Evolutionary conservation across 1,284 basidiomycete genomes (phyloP), one percentile per base, ranked within the genome.

Genomic region (Mycocalia duriaeana): DNA sequence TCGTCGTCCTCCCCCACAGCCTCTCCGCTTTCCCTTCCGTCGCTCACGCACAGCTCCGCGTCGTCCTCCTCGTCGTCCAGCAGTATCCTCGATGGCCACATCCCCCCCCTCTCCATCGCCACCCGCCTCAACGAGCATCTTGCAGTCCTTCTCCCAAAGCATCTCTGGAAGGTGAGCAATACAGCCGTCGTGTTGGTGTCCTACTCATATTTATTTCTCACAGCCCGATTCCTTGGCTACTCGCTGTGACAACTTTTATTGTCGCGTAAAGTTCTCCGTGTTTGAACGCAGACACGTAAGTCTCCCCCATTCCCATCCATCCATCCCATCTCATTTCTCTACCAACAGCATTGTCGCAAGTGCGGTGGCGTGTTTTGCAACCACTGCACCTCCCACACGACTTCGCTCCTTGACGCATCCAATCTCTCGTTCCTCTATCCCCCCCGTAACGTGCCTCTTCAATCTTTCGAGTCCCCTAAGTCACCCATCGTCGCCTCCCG

Each of bases 91-190:
- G 48, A 54, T 42, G 42, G 40, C 47, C 46, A 48, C 38, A 49
- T 26, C 46, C 50, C 44, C 41, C 48, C 36, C 44, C 42, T 34
- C 47, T 42, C 47, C 38, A 46, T 44, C 26, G 36, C 47, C 37
- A 45, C 56, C 36, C 71, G 72, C 20, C 57, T 68, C 40, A 85
- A 86, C 63, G 82, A 88, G 63, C 83, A 89, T 56, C 75, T 89
- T n/a, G 87, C 86, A 28, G 82, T 89, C 23, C 70, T 87, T 14
- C 75, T 89, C 43, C 76, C 78, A 25, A 81, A 71, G 61, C 67
- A 69, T 36, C 73, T 85, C 31, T 89, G 87, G 86, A 89, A 89
- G 79, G 82, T 81, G 42, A n/a, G n/a, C n/a, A n/a, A n/a, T n/a
- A n/a, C 36, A 71, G 58, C 23, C 11, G 37, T 11, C 9, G 8